Percentiles rank a stretch among this genome's conserved stretches.
Evolutionary conservation across 768 basidiomycete species (phyloP).

Genomic region (Leccinum truebloodii): DNA sequence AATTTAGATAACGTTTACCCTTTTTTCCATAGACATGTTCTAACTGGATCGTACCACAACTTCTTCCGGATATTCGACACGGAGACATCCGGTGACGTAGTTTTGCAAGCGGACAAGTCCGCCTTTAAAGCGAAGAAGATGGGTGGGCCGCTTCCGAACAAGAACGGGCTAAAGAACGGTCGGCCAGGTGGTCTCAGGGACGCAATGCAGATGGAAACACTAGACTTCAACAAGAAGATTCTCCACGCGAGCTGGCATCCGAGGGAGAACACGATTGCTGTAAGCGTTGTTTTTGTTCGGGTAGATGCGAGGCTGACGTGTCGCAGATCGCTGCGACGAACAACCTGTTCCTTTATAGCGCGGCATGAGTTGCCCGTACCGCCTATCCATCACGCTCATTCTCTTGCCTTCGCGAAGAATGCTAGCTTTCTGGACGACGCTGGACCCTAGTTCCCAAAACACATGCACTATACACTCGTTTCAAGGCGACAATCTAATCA

Average conservation of each 20-base stretch:
- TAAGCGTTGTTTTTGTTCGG: constrained; percentile 41
- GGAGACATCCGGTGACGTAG: constrained; percentile 83
- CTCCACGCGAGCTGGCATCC: constrained; percentile 98
- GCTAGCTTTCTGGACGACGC: constrained; percentile 12
- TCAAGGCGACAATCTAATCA: constrained; percentile 31
- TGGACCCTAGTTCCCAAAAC: constrained; percentile 16
- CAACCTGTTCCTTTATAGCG: constrained; percentile 37
- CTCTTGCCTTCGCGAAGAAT: constrained; percentile 15
- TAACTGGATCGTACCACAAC: constrained; percentile 99
- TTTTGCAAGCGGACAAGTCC: constrained; percentile 97
- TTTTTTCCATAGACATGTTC: constrained; percentile 67
- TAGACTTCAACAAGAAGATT: constrained; percentile 98
- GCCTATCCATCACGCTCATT: constrained; percentile 1
- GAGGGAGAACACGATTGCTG: constrained; percentile 95
- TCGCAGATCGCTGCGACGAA: constrained; percentile 85
- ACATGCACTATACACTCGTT: constrained; percentile 21
- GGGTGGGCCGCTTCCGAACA: constrained; percentile 77
- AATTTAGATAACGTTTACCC: constrained; percentile 10
- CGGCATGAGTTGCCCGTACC: constrained; percentile 37
- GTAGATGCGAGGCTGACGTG: constrained; percentile 9
- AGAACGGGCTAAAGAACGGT: constrained; percentile 74
- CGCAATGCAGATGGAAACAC: constrained; percentile 80
- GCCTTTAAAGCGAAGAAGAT: constrained; percentile 99
- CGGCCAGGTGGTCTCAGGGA: constrained; percentile 72
- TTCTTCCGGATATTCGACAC: constrained; percentile 99